phyloP scores from a whole-genome alignment of 2,329 filamentous ascomycete genomes.

The Calonectria fujianensis region DNA sequence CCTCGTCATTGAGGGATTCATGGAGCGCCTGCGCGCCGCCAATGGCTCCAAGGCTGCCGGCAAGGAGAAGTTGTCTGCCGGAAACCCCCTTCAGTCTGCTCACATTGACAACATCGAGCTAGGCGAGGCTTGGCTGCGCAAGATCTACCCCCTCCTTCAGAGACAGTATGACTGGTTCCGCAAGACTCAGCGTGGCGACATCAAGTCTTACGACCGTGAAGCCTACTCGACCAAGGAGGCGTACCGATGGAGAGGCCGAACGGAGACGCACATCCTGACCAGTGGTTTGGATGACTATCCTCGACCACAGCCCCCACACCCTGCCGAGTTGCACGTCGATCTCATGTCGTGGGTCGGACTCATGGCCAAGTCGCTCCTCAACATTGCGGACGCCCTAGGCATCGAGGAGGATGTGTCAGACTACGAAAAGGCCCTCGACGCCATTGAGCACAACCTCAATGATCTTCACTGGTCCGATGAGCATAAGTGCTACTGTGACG shows the following conservation, averaged over 20 bases:
- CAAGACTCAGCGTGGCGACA: slow-evolving; percentile 90
- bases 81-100: slow-evolving; percentile 74
- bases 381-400: slow-evolving; percentile 85
- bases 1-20: slow-evolving; percentile 88
- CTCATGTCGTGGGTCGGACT: slow-evolving; percentile 98
- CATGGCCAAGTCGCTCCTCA: slow-evolving; percentile 90
- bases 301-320: slow-evolving; percentile 93
- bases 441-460: slow-evolving; percentile 89
- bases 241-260: slow-evolving; percentile 96
- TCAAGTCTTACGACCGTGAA: slow-evolving; percentile 92
- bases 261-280: slow-evolving; percentile 89
- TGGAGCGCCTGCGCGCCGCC: slow-evolving; percentile 81
- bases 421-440: slow-evolving; percentile 82
- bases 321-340: slow-evolving; percentile 96
- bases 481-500: slow-evolving; percentile 91
- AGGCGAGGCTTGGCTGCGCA: slow-evolving; percentile 82
- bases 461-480: slow-evolving; percentile 94
- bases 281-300: slow-evolving; percentile 98
- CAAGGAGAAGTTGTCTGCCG: slow-evolving; percentile 65
- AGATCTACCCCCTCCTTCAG: slow-evolving; percentile 90
- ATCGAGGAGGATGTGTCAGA: slow-evolving; percentile 84
- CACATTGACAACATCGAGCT: slow-evolving; percentile 81
- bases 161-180: slow-evolving; percentile 97
- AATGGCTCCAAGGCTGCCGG: slow-evolving; percentile 68
- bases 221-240: slow-evolving; percentile 93